These are phyloP conservation scores for Thalassiosira hispida DNA, from an alignment of 352 stramenopile species.

Conservation along the genomic window DNA sequence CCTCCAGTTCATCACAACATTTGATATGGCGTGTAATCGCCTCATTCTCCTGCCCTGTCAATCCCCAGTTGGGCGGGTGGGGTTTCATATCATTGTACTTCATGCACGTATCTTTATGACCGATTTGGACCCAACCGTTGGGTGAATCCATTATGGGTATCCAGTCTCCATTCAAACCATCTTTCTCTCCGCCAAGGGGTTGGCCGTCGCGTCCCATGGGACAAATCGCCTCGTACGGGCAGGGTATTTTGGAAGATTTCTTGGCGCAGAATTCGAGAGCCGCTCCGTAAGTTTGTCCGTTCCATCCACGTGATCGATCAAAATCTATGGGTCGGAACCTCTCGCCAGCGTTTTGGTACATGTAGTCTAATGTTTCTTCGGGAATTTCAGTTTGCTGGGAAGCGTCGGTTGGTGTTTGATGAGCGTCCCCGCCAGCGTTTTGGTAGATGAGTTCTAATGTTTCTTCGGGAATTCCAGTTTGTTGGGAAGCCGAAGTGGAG, in stretches of 20 bases:
- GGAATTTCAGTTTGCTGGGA: too few relatives aligned
- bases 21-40: slow-evolving; percentile 9
- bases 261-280: slow-evolving; percentile 32
- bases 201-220: not conserved
- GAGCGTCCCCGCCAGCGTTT: too few relatives aligned
- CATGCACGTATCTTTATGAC: slow-evolving; percentile 7
- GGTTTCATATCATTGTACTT: slow-evolving; percentile 25
- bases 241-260: slow-evolving; percentile 15
- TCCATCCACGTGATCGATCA: not conserved
- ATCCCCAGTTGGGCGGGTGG: slow-evolving; percentile 15
- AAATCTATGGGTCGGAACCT: not conserved
- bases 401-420: too few relatives aligned
- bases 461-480: too few relatives aligned
- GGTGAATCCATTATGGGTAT: slow-evolving; percentile 23
- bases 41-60: slow-evolving; percentile 16
- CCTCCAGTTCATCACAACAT: slow-evolving; percentile 31
- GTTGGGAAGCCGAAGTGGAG: too few relatives aligned
- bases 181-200: not conserved
- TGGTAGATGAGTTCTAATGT: too few relatives aligned
- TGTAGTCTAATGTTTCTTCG: not conserved
- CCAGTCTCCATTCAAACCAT: not conserved
- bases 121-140: slow-evolving; percentile 37
- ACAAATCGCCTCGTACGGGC: slow-evolving; percentile 24
- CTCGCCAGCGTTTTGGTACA: not conserved
- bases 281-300: slow-evolving; percentile 12